These are phyloP conservation scores for Sphaerobolus stellatus DNA, from an alignment of 1,284 basidiomycete species.

Conservation along the genomic window DNA sequence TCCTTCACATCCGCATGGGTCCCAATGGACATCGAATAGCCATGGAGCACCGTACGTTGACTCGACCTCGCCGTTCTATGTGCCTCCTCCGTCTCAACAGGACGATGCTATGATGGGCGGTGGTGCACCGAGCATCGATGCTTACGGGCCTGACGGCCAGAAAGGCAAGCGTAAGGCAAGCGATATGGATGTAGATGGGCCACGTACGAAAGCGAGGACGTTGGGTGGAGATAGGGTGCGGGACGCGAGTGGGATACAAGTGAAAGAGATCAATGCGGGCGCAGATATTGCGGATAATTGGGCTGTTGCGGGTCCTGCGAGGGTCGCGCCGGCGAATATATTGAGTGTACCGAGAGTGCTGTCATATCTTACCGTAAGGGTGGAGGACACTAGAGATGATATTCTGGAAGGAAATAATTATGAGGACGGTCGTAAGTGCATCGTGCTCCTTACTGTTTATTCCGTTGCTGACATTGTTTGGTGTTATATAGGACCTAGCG, in stretches of 20 bases:
- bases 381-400: conserved; percentile 63
- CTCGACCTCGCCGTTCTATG: conserved; percentile 8
- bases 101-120: conserved; percentile 11
- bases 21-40: background rate
- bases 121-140: conserved; percentile 7
- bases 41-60: background rate
- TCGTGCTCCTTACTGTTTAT: conserved; percentile 4
- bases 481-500: conserved; percentile 51
- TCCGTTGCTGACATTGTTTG: conserved; percentile 3
- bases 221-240: conserved; percentile 68
- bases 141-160: conserved; percentile 1
- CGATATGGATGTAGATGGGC: conserved; percentile 51
- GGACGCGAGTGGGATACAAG: conserved; percentile 43
- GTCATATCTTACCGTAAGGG: conserved; percentile 54
- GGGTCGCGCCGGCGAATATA: background rate
- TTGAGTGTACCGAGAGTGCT: conserved; percentile 48
- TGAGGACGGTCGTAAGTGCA: conserved; percentile 54
- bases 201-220: conserved; percentile 59
- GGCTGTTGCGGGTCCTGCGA: background rate
- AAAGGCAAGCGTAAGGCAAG: conserved; percentile 19
- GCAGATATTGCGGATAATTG: conserved; percentile 13
- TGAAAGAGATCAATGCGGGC: conserved; percentile 49
- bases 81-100: conserved; percentile 9
- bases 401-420: conserved; percentile 80
- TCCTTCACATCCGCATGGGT: background rate